phyloP scores from a whole-genome alignment of 257 asterid species.

The Salvia miltiorrhiza region DNA sequence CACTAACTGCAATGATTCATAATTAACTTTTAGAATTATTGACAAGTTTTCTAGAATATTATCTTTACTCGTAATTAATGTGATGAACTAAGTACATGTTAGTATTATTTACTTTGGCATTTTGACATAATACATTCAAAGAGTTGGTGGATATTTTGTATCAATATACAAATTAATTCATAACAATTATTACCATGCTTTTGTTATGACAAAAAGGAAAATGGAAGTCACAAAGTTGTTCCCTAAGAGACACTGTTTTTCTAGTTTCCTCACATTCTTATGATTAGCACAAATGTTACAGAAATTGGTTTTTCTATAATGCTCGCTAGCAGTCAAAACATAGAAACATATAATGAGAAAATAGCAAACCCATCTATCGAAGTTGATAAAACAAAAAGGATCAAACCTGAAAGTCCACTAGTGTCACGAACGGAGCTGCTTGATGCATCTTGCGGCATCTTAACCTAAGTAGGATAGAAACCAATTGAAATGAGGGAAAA shows the following conservation, averaged over 20 bases:
- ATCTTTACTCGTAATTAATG: background rate
- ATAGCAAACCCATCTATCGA: background rate
- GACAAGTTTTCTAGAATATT: background rate
- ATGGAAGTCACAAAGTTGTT: background rate
- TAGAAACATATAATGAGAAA: constrained; percentile 7
- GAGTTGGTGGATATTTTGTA: background rate
- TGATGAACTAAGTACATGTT: background rate
- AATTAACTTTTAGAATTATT: background rate
- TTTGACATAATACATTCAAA: background rate
- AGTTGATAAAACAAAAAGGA: constrained; percentile 6
- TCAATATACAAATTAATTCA: background rate
- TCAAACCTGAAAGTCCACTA: constrained; percentile 86
- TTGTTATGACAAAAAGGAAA: background rate
- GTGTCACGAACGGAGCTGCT: constrained; percentile 73
- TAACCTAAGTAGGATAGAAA: constrained; percentile 48
- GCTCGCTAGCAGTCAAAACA: constrained; percentile 8
- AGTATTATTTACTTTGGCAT: background rate
- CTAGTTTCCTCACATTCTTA: background rate
- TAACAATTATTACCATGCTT: background rate
- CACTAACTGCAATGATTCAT: background rate
- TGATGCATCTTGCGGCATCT: constrained; percentile 96
- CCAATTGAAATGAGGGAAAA: constrained; percentile 22
- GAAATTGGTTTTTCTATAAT: background rate
- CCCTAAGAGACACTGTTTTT: background rate
- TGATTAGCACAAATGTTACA: background rate